Conservation (phyloP, 1,284 basidiomycete species). For the Coriolopsis trogii region DNA sequence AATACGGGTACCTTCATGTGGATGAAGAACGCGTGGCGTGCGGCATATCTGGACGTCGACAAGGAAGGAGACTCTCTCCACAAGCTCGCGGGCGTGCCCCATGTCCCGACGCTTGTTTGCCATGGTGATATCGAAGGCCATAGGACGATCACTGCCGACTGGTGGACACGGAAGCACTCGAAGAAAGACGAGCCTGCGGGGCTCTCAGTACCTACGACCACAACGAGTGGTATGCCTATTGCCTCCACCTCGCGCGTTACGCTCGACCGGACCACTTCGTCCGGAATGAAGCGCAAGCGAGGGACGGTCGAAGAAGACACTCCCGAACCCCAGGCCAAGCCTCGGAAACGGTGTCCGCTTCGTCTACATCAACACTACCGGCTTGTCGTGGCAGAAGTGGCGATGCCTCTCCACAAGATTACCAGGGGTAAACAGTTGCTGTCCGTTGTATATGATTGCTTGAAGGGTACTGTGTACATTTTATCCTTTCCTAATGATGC, state of each 20-base stretch:
- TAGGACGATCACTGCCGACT: not conserved
- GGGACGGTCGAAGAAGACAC: not conserved
- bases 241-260: no score
- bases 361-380: conserved; percentile 6
- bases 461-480: not conserved
- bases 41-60: conserved; percentile 4
- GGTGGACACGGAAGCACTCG: not conserved
- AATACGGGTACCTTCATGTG: conserved; percentile 6
- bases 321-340: not conserved
- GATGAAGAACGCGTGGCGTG: conserved; percentile 22
- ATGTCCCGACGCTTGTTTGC: conserved; percentile 15
- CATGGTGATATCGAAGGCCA: conserved; percentile 17
- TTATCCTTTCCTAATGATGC: not conserved
- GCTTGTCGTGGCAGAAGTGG: conserved; percentile 22
- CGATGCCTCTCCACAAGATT: conserved; percentile 13
- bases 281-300: not conserved
- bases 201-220: no score
- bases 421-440: not conserved
- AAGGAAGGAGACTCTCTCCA: conserved; percentile 10
- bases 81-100: not conserved
- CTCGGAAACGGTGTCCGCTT: not conserved
- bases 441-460: not conserved
- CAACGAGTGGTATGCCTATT: no score
- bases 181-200: not conserved
- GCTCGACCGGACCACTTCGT: not conserved